phyloP scores from a whole-genome alignment of 306 rosid species.

The Lablab purpureus region DNA sequence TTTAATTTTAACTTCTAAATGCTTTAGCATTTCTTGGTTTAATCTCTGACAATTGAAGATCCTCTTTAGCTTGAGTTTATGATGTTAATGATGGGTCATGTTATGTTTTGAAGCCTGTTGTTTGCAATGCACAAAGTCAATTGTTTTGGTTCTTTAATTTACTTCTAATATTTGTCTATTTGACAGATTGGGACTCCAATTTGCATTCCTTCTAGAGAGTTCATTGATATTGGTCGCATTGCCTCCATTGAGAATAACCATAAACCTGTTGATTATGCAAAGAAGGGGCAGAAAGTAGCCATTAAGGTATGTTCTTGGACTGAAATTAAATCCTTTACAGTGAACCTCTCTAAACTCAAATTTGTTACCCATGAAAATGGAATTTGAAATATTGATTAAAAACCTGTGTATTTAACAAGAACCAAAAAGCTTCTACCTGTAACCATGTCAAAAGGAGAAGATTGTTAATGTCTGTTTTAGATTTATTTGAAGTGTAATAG shows the following conservation, averaged over 20 bases:
- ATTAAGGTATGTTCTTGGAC: conserved; percentile 71
- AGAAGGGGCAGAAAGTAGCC: conserved; percentile 88
- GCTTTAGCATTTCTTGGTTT: conserved; percentile 22
- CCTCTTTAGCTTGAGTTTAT: conserved; percentile 29
- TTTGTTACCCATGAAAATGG: background rate
- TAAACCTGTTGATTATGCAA: conserved; percentile 88
- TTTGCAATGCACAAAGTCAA: background rate
- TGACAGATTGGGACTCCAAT: conserved; percentile 93
- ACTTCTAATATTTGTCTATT: conserved; percentile 39
- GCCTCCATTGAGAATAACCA: conserved; percentile 91
- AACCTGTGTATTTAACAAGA: background rate
- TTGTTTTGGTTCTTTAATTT: background rate
- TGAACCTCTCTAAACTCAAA: background rate
- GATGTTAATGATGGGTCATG: background rate
- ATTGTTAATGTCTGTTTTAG: conserved; percentile 8
- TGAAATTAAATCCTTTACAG: conserved; percentile 16
- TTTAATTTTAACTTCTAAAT: background rate
- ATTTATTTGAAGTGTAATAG: conserved; percentile 22
- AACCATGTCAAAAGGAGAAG: background rate
- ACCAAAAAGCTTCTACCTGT: conserved; percentile 6
- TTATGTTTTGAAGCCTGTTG: background rate
- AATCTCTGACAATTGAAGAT: background rate
- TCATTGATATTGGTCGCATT: conserved; percentile 84
- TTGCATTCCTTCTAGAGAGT: conserved; percentile 87
- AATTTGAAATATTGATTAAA: conserved; percentile 34